Base-by-base conservation (phyloP, 495 filamentous ascomycete genomes). In the Xylaria castorea region DNA sequence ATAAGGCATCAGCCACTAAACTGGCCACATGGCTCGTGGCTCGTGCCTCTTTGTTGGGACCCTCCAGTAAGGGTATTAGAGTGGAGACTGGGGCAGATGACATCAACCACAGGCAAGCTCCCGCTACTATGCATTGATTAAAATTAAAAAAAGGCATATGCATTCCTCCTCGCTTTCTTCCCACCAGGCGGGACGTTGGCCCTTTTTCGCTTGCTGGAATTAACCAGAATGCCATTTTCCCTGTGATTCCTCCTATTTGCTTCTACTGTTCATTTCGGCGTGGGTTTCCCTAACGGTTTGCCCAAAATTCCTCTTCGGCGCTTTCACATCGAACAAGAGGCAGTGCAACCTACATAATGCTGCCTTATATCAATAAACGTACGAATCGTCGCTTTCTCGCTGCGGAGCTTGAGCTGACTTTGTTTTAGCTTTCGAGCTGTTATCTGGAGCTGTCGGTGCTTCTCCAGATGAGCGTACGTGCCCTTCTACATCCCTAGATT, bases 301-400 rank as follows among this genome's bases (percentile, higher is more conserved):
- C 20, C 34, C 34, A 61, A 61, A 58, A 38, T 30, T 46, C 67
- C 53, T 70, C 27, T 9, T 62, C 18, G 30, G 30, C 44, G 42
- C 57, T n/a, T 25, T 42, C 20, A 40, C 18, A 27, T 38, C 44
- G 25, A 57, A 25, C 38, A 50, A 60, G 36, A 66, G 50, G 16
- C 8, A 16, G 27, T 6, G 25, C 48, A 55, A 25, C 34, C 36
- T 66, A 16, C 63, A 63, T 18, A 14, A 97, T 98, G 95, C 83
- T 97, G 76, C 92, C 95, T 68, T 97, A 92, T 77, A 93, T 97
- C 81, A 90, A 97, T 80, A 81, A 82, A 77, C 90, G 94, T 96
- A 85, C 75, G 91, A 79, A 68, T 46, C 57, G 38, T 16, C 34
- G 50, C 68, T 63, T 71, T 68, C 36, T 58, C 40, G 63, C 50